A percentile compares a stretch with the other conserved stretches of the same genome.
Conservation (phyloP, 2,329 filamentous ascomycete genomes). For the Dichotomopilus funicola region DNA sequence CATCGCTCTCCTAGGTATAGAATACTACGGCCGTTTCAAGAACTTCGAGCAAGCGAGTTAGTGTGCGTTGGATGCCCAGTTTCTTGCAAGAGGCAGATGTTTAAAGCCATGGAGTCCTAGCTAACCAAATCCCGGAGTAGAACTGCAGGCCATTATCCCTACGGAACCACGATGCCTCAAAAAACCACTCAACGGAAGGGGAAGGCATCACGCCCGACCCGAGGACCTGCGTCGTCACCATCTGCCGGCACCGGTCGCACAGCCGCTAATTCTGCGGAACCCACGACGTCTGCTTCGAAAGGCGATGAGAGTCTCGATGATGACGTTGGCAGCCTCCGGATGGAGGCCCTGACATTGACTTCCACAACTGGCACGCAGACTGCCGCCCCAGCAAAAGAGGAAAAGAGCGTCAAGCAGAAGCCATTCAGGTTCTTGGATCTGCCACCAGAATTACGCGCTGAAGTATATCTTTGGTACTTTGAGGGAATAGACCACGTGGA, state of each 20-base stretch:
- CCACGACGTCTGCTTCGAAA: conserved; percentile 34
- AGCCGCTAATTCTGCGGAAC: conserved; percentile 32
- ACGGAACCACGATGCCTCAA: conserved; percentile 19
- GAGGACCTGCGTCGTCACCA: conserved; percentile 23
- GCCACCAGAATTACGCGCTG: conserved; percentile 62
- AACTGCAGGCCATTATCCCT: not conserved
- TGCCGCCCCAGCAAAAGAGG: not conserved
- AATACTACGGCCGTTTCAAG: not conserved
- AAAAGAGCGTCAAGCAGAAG: conserved; percentile 24
- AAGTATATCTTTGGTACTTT: conserved; percentile 62
- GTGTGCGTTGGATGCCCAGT: not conserved
- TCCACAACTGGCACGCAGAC: conserved; percentile 20
- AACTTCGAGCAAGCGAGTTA: not conserved
- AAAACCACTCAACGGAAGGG: conserved; percentile 19
- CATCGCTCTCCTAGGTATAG: not conserved
- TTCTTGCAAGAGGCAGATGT: not conserved
- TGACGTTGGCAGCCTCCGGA: conserved; percentile 35
- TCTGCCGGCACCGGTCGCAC: conserved; percentile 23
- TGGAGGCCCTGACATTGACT: conserved; percentile 37
- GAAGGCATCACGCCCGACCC: conserved; percentile 26
- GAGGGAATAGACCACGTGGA: conserved; percentile 50
- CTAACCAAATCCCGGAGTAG: not conserved
- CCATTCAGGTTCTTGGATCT: conserved; percentile 62
- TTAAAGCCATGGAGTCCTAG: too few species aligned
- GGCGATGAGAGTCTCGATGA: conserved; percentile 33